These are phyloP conservation scores for Debaryomycetaceae sp. DNA, from an alignment of 1,139 yeast genomes.

Conservation along the genomic window DNA sequence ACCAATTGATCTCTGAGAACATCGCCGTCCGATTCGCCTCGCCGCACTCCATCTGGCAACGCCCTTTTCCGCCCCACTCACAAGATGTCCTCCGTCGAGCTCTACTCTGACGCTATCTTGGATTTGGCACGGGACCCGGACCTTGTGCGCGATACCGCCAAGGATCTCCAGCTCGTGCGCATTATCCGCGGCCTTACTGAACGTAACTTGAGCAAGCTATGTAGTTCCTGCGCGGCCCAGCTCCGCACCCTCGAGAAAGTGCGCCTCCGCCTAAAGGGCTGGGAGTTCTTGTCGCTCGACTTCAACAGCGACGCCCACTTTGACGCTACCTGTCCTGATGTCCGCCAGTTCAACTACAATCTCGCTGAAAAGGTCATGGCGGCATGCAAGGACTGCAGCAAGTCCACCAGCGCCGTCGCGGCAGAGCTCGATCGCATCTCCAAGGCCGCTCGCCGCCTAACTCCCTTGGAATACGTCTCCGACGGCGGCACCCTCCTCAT, in stretches of 20 bases:
- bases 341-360: conserved; percentile 33
- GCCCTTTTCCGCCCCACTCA: conserved; percentile 1
- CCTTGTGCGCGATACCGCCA: conserved; percentile 32
- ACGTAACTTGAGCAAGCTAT: conserved; percentile 36
- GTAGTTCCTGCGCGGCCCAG: conserved; percentile 37
- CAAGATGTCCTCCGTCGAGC: too few relatives aligned
- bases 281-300: conserved; percentile 50
- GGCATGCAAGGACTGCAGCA: conserved; percentile 39
- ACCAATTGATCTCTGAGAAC: too few relatives aligned
- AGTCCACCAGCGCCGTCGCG: conserved; percentile 28
- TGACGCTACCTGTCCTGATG: conserved; percentile 15
- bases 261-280: conserved; percentile 36
- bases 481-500: conserved; percentile 52
- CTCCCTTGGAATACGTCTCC: conserved; percentile 38
- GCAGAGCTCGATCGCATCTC: conserved; percentile 38
- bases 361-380: conserved; percentile 38
- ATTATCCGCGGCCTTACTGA: conserved; percentile 36
- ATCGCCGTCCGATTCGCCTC: too few relatives aligned
- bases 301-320: conserved; percentile 35
- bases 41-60: too few relatives aligned
- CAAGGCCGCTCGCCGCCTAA: conserved; percentile 25
- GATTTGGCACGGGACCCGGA: conserved; percentile 38
- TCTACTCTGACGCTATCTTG: conserved; percentile 39
- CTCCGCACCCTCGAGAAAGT: conserved; percentile 41
- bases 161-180: conserved; percentile 28